phyloP scores from a whole-genome alignment of 108 stramenopile species.

The Skeletonema menzelii region DNA sequence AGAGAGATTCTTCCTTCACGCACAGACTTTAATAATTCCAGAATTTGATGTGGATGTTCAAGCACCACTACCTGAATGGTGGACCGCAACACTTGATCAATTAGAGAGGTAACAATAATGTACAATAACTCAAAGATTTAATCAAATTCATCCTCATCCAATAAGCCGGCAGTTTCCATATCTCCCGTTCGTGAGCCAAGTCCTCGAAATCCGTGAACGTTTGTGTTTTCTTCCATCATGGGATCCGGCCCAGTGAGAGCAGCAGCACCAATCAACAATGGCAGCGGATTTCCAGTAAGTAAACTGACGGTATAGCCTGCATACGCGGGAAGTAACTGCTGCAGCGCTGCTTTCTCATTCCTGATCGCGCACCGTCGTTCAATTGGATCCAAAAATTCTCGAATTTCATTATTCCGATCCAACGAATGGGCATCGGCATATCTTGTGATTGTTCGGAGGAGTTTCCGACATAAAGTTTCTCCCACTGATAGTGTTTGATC shows the following conservation, averaged over 20 bases:
- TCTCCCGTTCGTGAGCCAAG: conserved; percentile 29
- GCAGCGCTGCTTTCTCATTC: conserved; percentile 36
- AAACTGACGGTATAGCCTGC: conserved; percentile 38
- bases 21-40: conserved; percentile 48
- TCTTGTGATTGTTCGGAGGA: conserved; percentile 46
- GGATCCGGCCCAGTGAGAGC: conserved; percentile 19
- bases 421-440: conserved; percentile 45
- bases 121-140: background rate
- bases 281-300: conserved; percentile 49
- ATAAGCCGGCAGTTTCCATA: conserved; percentile 38
- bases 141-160: conserved; percentile 45
- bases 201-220: conserved; percentile 29
- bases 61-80: conserved; percentile 62
- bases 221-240: conserved; percentile 38
- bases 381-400: conserved; percentile 48
- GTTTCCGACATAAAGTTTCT: conserved; percentile 45
- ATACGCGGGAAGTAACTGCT: conserved; percentile 41
- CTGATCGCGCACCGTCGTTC: conserved; percentile 33
- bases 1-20: conserved; percentile 68
- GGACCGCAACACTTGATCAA: conserved; percentile 41
- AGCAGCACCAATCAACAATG: conserved; percentile 47
- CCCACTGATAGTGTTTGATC: conserved; percentile 13
- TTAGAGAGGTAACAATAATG: conserved; percentile 1
- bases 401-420: conserved; percentile 53
- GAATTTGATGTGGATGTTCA: conserved; percentile 46